Percentiles rank a stretch among this genome's conserved stretches.
Evolutionary conservation across 2,329 filamentous ascomycete species (phyloP).

Genomic region (Ilyonectria robusta): DNA sequence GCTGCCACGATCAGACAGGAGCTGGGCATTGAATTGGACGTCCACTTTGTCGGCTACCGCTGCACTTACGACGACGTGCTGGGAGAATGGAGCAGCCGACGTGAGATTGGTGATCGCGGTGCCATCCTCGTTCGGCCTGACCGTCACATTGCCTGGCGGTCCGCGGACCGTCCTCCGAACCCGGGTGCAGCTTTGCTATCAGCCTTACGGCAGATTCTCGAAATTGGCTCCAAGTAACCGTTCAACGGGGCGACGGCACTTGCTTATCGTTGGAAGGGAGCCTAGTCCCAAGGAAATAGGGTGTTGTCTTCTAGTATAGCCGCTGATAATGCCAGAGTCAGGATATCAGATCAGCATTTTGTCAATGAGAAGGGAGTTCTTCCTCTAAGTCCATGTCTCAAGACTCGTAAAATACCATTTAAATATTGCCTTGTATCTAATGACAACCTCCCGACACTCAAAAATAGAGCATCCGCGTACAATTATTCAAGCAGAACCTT

Average conservation of each 20-base stretch:
- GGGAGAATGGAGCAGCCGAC: constrained; percentile 68
- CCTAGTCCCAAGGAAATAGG: too few relatives aligned
- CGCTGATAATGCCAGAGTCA: too few relatives aligned
- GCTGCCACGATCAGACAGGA: constrained; percentile 55
- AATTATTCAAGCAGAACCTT: too few relatives aligned
- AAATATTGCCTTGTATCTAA: too few relatives aligned
- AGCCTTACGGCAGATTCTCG: constrained; percentile 25
- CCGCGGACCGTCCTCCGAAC: constrained; percentile 21
- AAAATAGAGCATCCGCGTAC: too few relatives aligned
- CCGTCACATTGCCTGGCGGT: constrained; percentile 70
- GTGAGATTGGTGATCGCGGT: constrained; percentile 71
- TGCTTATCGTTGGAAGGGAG: background rate
- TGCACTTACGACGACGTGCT: constrained; percentile 75
- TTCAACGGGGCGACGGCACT: background rate
- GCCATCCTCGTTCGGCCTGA: constrained; percentile 73
- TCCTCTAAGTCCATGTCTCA: too few relatives aligned
- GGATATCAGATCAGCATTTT: too few relatives aligned
- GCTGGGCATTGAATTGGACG: constrained; percentile 62
- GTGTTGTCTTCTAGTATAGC: too few relatives aligned
- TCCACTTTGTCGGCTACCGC: constrained; percentile 68
- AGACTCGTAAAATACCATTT: too few relatives aligned
- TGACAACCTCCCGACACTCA: too few relatives aligned
- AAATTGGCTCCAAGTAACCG: background rate
- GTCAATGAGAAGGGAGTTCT: too few relatives aligned
- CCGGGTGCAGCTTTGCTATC: constrained; percentile 15